Percentiles rank a stretch among this genome's conserved stretches.
Evolutionary conservation across 1,284 basidiomycete species (phyloP).

Genomic region (Kwoniella shivajii): DNA sequence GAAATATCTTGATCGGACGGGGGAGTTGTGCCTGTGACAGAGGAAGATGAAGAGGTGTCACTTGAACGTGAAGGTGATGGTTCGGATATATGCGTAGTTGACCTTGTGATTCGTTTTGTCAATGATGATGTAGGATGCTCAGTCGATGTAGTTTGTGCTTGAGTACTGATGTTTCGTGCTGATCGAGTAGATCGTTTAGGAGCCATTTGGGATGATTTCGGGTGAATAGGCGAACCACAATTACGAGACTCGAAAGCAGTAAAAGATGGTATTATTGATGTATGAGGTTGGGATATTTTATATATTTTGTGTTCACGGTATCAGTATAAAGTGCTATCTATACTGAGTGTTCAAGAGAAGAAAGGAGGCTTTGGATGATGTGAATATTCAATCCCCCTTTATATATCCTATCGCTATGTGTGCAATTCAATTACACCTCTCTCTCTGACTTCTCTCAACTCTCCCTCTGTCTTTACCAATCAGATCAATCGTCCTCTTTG

Average conservation of each 20-base stretch:
- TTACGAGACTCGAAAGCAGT: not conserved
- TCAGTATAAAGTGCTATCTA: too few relatives aligned
- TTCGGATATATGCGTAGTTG: not conserved
- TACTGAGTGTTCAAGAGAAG: too few relatives aligned
- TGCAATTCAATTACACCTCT: too few relatives aligned
- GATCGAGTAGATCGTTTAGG: conserved; percentile 5
- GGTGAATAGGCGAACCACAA: not conserved
- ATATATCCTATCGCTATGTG: too few relatives aligned
- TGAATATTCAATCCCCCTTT: too few relatives aligned
- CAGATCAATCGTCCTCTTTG: too few relatives aligned
- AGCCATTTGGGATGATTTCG: conserved; percentile 1
- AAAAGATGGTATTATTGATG: not conserved
- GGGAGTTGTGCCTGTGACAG: conserved; percentile 2
- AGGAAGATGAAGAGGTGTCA: not conserved
- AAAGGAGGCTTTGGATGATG: too few relatives aligned
- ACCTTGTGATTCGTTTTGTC: conserved; percentile 5
- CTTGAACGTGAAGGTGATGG: conserved; percentile 2
- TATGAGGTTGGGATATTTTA: too few relatives aligned
- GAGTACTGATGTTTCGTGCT: not conserved
- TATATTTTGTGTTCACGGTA: too few relatives aligned
- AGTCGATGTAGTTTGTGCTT: not conserved
- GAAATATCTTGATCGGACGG: not conserved
- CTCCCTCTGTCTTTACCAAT: too few relatives aligned
- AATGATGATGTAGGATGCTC: not conserved
- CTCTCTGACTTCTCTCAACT: too few relatives aligned